These are phyloP conservation scores for Endocalyx cinctus DNA, from an alignment of 2,329 filamentous ascomycete species.

Conservation along the genomic window DNA sequence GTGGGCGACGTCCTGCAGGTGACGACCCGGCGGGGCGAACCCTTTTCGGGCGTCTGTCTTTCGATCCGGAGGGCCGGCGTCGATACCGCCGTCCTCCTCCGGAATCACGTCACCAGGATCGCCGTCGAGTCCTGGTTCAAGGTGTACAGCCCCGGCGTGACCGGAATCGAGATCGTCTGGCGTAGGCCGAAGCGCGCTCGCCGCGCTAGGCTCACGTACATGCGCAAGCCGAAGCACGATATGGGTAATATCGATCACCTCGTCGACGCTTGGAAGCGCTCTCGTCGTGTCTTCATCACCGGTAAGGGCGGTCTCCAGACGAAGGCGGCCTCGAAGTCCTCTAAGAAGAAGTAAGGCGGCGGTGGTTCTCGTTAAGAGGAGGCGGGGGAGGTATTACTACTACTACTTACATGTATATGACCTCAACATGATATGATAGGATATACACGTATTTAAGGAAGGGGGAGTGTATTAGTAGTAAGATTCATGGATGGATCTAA, in stretches of 20 bases:
- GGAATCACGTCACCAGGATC: slow-evolving; percentile 79
- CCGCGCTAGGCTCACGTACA: slow-evolving; percentile 82
- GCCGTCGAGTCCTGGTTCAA: slow-evolving; percentile 98
- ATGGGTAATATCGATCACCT: slow-evolving; percentile 79
- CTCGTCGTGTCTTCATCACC: slow-evolving; percentile 33
- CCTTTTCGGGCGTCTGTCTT: slow-evolving; percentile 84
- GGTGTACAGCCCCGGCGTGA: slow-evolving; percentile 83
- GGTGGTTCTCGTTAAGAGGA: too few species aligned
- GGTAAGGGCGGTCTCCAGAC: too few species aligned
- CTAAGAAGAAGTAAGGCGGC: too few species aligned
- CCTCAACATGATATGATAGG: too few species aligned
- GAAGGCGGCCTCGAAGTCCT: too few species aligned
- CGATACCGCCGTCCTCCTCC: slow-evolving; percentile 81
- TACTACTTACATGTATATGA: too few species aligned
- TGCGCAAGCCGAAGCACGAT: slow-evolving; percentile 85
- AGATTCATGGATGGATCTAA: too few species aligned
- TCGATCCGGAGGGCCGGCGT: slow-evolving; percentile 83
- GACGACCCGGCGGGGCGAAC: slow-evolving; percentile 72
- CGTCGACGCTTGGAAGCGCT: slow-evolving; percentile 56
- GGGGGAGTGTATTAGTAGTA: too few species aligned
- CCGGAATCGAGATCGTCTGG: slow-evolving; percentile 91
- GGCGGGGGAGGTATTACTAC: too few species aligned
- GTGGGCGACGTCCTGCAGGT: slow-evolving; percentile 90
- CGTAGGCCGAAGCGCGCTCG: slow-evolving; percentile 77
- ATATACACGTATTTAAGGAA: too few species aligned